These are phyloP conservation scores for Yamadazyma atlantica DNA, from an alignment of 1,139 yeast species.

Conservation along the genomic window DNA sequence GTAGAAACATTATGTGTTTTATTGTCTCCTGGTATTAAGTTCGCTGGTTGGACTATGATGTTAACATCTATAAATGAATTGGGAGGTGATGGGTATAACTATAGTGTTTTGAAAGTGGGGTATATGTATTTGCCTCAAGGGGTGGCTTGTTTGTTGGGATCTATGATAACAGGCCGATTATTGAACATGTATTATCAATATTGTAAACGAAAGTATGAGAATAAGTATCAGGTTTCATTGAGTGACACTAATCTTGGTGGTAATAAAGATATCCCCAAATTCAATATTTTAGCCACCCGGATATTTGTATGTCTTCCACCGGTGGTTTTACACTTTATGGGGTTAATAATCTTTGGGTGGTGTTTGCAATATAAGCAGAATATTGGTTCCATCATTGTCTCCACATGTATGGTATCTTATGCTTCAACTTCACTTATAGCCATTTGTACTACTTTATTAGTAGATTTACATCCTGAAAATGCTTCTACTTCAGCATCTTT, in stretches of 20 bases:
- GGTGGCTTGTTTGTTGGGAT: slow-evolving; percentile 28
- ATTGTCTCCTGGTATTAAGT: slow-evolving; percentile 34
- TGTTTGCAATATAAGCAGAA: slow-evolving; percentile 28
- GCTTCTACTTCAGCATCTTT: slow-evolving; percentile 40
- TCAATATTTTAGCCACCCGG: slow-evolving; percentile 28
- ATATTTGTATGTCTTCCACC: slow-evolving; percentile 28
- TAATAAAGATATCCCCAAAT: slow-evolving; percentile 22
- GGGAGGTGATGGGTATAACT: slow-evolving; percentile 29
- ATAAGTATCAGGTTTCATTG: slow-evolving; percentile 11
- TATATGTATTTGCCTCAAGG: slow-evolving; percentile 42
- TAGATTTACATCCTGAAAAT: slow-evolving; percentile 34
- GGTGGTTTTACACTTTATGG: slow-evolving; percentile 22
- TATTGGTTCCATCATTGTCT: slow-evolving; percentile 30
- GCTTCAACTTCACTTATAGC: slow-evolving; percentile 29
- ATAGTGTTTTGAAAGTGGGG: slow-evolving; percentile 37
- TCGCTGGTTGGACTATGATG: slow-evolving; percentile 39
- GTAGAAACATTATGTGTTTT: slow-evolving; percentile 24
- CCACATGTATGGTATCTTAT: slow-evolving; percentile 30
- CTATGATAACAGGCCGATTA: slow-evolving; percentile 28
- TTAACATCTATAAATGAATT: slow-evolving; percentile 33
- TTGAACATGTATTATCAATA: slow-evolving; percentile 29
- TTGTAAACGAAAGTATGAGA: slow-evolving; percentile 19
- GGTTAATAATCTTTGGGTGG: slow-evolving; percentile 42
- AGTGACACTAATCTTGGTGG: slow-evolving; percentile 6
- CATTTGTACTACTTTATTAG: slow-evolving; percentile 33